Base-by-base conservation (phyloP, 306 rosid genomes). In the Casuarina glauca region DNA sequence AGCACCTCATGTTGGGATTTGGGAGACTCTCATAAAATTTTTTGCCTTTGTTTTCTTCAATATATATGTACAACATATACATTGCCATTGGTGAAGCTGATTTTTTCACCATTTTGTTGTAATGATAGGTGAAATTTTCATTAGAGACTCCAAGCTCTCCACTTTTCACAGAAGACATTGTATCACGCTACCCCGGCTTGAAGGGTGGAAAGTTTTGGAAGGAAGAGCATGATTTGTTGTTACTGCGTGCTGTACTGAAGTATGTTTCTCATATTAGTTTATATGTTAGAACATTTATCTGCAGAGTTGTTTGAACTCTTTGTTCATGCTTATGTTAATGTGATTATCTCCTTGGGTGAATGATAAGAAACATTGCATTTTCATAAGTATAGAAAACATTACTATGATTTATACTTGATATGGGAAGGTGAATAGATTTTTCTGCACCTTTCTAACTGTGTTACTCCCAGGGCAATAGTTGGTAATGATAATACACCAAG, bases 201-300 rank as follows among this genome's bases (percentile, higher is more conserved):
- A 93, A 83, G 90, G 97, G 93, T 85, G 91, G 89, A 78, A 95
- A 82, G 82, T 86, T 81, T 75, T 95, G 99, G 99, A 95, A 89
- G 89, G 97, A 91, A 90, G 90, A 91, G 73, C 97, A 93, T 74
- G 99, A 95, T 86, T 63, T 80, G 71, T 75, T 74, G 57, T 87
- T 95, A 73, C 78, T 95, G 79, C 90, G 78, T 70, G 97, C 99
- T 0, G 93, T 95, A 64, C 79, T 91, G 76, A 95, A 88, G 99
- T 95, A 93, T 79, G 90, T 72, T 1, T 69, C 50, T 75, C 13
- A 10, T 13, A 26, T 49, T 46, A 10, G 58, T 50, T 48, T 7
- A 70, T 49, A 70, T 32, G 74, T 48, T 32, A 45, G 19, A 46
- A 70, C 48, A 70, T 66, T 42, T 39, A 7, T 42, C 70, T 16